Evolutionary conservation across 2,329 filamentous ascomycete genomes (phyloP).

Genomic region (Onygenales sp.): DNA sequence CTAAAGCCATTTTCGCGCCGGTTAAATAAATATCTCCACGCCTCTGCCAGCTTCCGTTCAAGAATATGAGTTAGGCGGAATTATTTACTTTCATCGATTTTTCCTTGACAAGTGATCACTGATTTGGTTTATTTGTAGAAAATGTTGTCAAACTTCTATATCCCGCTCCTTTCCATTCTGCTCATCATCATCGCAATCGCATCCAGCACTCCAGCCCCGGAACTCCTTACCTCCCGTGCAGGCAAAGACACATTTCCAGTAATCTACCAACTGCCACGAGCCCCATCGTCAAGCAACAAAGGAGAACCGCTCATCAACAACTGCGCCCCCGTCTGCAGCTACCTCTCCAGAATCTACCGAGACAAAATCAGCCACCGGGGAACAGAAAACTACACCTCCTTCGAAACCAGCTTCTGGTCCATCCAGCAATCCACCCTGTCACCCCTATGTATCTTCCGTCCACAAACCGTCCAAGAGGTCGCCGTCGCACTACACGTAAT

Average conservation of each 20-base stretch:
- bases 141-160: background rate
- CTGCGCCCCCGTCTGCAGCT: background rate
- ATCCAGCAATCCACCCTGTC: conserved; percentile 25
- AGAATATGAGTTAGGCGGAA: background rate
- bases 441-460: conserved; percentile 27
- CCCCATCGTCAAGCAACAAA: background rate
- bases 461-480: conserved; percentile 16
- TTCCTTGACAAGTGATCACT: background rate
- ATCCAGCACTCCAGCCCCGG: no score
- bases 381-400: conserved; percentile 6
- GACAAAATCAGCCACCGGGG: background rate
- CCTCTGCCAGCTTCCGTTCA: no score
- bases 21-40: no score
- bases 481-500: conserved; percentile 23
- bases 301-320: background rate
- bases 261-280: background rate
- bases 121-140: background rate
- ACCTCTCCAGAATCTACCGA: background rate
- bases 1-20: no score
- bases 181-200: background rate
- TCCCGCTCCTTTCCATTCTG: background rate
- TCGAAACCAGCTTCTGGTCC: conserved; percentile 22
- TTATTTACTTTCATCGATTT: background rate
- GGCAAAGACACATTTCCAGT: no score
- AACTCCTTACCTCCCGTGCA: background rate